phyloP scores from a whole-genome alignment of 345 rosid species.

The Kernera saxatilis region DNA sequence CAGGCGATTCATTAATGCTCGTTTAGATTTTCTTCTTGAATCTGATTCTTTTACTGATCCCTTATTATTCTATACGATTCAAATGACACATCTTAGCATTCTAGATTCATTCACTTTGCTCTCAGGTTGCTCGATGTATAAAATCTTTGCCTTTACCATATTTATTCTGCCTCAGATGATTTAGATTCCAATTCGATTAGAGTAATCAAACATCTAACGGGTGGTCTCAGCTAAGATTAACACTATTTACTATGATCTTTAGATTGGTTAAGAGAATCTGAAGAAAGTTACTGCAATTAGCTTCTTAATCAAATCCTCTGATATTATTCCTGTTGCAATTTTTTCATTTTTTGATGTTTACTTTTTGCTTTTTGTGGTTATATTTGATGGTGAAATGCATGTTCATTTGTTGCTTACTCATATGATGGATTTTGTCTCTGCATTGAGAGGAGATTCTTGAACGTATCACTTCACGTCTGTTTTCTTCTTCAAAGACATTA shows the following conservation, averaged over 20 bases:
- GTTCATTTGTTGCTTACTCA: slow-evolving; percentile 30
- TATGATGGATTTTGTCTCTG: slow-evolving; percentile 12
- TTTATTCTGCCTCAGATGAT: not conserved
- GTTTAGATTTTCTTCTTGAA: not conserved
- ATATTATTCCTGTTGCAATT: not conserved
- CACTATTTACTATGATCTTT: not conserved
- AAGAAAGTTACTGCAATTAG: not conserved
- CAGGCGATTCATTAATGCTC: slow-evolving; percentile 5
- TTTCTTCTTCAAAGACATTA: not conserved
- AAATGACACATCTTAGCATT: not conserved
- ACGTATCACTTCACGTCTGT: slow-evolving; percentile 7
- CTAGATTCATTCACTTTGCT: slow-evolving; percentile 4
- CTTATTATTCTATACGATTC: not conserved
- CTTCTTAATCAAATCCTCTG: slow-evolving; percentile 9
- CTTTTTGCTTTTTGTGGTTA: not conserved
- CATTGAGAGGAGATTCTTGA: slow-evolving; percentile 17
- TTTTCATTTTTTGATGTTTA: not conserved
- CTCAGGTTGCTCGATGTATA: not conserved
- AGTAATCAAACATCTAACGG: not conserved
- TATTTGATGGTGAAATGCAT: slow-evolving; percentile 19
- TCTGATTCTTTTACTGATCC: not conserved
- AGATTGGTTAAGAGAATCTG: not conserved
- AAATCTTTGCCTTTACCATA: not conserved
- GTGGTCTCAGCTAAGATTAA: not conserved
- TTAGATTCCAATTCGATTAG: not conserved